These are phyloP conservation scores for Mycena latifolia DNA, from an alignment of 768 basidiomycete species.

Conservation along the genomic window DNA sequence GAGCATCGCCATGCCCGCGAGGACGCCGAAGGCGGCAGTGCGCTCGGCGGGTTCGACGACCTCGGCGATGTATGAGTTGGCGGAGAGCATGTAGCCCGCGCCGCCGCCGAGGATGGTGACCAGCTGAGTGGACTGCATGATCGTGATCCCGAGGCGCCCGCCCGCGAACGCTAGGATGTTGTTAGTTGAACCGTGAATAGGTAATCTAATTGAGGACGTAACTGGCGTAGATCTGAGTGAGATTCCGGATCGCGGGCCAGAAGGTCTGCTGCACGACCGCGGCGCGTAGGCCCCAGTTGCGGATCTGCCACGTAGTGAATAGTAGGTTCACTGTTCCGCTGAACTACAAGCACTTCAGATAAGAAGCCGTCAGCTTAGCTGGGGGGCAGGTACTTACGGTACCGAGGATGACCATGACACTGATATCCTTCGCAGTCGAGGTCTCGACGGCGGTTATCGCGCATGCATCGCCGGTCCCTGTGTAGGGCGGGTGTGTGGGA, in stretches of 20 bases:
- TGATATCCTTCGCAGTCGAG: slow-evolving; percentile 26
- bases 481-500: slow-evolving; percentile 27
- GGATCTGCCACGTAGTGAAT: slow-evolving; percentile 33
- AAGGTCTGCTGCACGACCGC: slow-evolving; percentile 34
- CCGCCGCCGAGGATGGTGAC: slow-evolving; percentile 34
- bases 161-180: slow-evolving; percentile 18
- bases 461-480: slow-evolving; percentile 29
- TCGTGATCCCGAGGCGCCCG: slow-evolving; percentile 28
- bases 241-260: slow-evolving; percentile 33
- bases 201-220: neutral
- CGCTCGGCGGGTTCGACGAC: slow-evolving; percentile 27
- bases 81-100: slow-evolving; percentile 26
- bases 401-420: slow-evolving; percentile 24
- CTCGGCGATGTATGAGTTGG: slow-evolving; percentile 35
- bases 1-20: slow-evolving; percentile 31
- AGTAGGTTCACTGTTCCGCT: slow-evolving; percentile 29
- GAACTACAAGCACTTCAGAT: no score
- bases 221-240: slow-evolving; percentile 35
- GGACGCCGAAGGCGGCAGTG: slow-evolving; percentile 31
- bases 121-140: slow-evolving; percentile 31
- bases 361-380: slow-evolving; percentile 17
- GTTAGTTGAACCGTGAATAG: neutral
- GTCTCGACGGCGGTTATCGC: slow-evolving; percentile 27
- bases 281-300: slow-evolving; percentile 29
- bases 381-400: no score